These are phyloP conservation scores for Ophiobolus disseminans DNA, from an alignment of 2,329 filamentous ascomycete species.

Conservation along the genomic window DNA sequence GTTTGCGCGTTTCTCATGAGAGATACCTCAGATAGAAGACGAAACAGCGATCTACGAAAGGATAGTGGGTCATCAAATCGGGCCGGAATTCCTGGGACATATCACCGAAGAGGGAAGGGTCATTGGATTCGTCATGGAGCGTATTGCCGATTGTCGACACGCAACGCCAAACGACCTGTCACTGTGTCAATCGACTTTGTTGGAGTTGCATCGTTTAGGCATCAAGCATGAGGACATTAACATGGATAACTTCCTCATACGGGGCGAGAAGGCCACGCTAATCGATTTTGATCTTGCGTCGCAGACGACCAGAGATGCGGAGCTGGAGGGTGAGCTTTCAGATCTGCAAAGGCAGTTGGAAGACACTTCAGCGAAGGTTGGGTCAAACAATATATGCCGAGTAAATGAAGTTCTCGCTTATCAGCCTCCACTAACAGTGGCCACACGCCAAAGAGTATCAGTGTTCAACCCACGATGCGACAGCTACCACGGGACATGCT, in stretches of 20 bases:
- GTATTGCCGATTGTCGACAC: conserved; percentile 18
- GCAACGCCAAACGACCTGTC: conserved; percentile 6
- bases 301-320: too few species aligned
- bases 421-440: too few species aligned
- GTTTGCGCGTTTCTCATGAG: conserved; percentile 50
- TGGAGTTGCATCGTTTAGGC: conserved; percentile 4
- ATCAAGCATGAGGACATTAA: conserved; percentile 12
- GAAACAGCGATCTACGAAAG: conserved; percentile 50
- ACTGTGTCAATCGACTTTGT: conserved; percentile 5
- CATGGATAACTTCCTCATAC: conserved; percentile 10
- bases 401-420: too few species aligned
- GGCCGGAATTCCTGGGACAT: conserved; percentile 50
- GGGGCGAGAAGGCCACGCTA: conserved; percentile 1
- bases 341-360: too few species aligned
- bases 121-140: conserved; percentile 51
- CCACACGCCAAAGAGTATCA: too few species aligned
- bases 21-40: conserved; percentile 46
- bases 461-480: too few species aligned
- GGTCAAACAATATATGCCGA: too few species aligned
- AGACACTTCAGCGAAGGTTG: too few species aligned
- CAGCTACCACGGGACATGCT: too few species aligned
- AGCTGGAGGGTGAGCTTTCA: too few species aligned
- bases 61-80: conserved; percentile 46
- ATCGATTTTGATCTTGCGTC: conserved; percentile 14
- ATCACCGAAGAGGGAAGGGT: conserved; percentile 49